Evolutionary conservation across 78 protist genomes (phyloP).

Genomic region (Dictyostelium discoideum): DNA sequence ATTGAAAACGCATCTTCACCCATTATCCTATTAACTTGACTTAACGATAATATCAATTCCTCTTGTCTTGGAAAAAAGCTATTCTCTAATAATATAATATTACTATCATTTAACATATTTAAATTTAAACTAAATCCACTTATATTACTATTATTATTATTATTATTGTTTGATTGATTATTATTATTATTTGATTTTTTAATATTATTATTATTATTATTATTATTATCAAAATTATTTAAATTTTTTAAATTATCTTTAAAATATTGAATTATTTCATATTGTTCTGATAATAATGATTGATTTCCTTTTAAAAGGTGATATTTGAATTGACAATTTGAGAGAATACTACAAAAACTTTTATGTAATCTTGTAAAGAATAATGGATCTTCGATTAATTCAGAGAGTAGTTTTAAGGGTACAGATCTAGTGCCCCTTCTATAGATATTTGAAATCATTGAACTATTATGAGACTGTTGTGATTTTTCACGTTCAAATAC

Average conservation of each 20-base stretch:
- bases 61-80: conserved; percentile 16
- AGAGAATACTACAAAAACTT: conserved; percentile 15
- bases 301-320: conserved; percentile 4
- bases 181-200: too few relatives aligned
- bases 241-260: background rate
- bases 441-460: conserved; percentile 14
- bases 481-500: conserved; percentile 32
- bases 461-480: background rate
- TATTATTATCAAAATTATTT: background rate
- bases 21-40: conserved; percentile 18
- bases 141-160: background rate
- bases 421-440: conserved; percentile 47
- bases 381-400: conserved; percentile 28
- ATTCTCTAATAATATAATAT: conserved; percentile 6
- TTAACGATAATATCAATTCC: background rate
- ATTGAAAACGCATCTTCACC: conserved; percentile 24
- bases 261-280: background rate
- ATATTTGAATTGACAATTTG: conserved; percentile 36
- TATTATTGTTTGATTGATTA: background rate
- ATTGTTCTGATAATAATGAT: conserved; percentile 15
- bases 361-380: conserved; percentile 44
- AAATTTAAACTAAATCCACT: background rate
- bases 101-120: background rate
- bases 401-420: conserved; percentile 9
- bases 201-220: background rate